phyloP scores from a whole-genome alignment of 208 protist species.

The Wallacemonas collosoma region DNA sequence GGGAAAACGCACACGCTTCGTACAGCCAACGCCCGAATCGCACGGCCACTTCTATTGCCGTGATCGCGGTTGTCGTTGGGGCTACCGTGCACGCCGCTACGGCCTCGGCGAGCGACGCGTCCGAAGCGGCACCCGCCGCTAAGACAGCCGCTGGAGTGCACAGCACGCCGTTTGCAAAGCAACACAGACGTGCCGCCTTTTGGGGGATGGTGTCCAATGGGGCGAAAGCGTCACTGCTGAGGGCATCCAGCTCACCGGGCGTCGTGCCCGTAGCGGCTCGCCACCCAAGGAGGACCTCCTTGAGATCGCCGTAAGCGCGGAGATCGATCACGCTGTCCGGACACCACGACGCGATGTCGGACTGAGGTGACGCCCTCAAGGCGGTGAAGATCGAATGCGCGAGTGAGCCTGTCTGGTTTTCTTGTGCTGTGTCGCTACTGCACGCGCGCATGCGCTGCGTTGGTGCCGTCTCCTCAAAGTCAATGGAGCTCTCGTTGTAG shows the following conservation, averaged over 20 bases:
- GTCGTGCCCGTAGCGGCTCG: slow-evolving; percentile 11
- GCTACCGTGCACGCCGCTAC: background rate
- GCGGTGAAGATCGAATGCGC: background rate
- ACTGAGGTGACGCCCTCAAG: background rate
- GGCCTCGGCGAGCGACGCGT: background rate
- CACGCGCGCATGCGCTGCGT: slow-evolving; percentile 21
- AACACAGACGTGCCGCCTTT: slow-evolving; percentile 6
- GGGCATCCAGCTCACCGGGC: background rate
- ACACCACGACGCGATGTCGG: background rate
- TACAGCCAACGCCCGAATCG: slow-evolving; percentile 1
- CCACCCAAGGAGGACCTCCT: slow-evolving; percentile 44
- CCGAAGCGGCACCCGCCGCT: background rate
- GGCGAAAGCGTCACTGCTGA: background rate
- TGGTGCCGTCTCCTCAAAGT: slow-evolving; percentile 16
- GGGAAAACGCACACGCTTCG: background rate
- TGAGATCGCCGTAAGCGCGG: slow-evolving; percentile 16
- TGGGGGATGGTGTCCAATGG: background rate
- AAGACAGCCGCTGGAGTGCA: slow-evolving; percentile 1
- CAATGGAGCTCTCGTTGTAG: slow-evolving; percentile 3
- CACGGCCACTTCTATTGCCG: background rate
- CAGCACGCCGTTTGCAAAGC: slow-evolving; percentile 18
- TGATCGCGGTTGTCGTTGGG: background rate
- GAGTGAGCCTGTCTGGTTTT: background rate
- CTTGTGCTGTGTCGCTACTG: background rate
- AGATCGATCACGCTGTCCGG: slow-evolving; percentile 13